Base-by-base conservation (phyloP, 1,284 basidiomycete species). In the Porodaedalea pini region DNA sequence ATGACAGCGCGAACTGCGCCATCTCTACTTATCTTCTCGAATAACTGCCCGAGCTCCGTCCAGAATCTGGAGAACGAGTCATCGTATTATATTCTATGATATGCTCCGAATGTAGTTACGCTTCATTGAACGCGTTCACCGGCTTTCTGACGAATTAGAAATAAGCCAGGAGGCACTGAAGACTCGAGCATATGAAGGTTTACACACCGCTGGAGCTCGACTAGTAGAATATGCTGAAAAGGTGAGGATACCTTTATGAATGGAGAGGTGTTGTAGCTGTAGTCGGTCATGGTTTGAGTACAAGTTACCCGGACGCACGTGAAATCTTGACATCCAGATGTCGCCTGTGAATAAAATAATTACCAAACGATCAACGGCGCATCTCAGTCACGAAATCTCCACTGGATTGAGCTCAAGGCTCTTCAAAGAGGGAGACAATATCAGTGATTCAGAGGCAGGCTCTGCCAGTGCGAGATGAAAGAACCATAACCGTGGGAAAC, bases 121-220 rank as follows among this genome's bases (percentile, higher is more conserved):
- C 77, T 57, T 79, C 75, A 50, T 78, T 75, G 69, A 92, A 90
- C 0, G 90, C 88, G 66, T 93, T 93, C 19, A 91, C 85, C 0
- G 90, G 90, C 1, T 73, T 70, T 50, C 89, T 90, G 63, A n/a
- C 15, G n/a, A 34, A 3, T 15, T 17, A 31, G 19, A 8, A 27
- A 52, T 5, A 54, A 11, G 31, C n/a, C 10, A 25, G 31, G n/a
- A 5, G 2, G n/a, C 0, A 2, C 1, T 37, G 27, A 15, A 25
- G 17, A 13, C 34, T 23, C 40, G 37, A 2, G 31, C 5, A 15
- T 8, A 15, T 40, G 21, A 21, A 29, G 5, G 27, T n/a, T 4
- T 31, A 17, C 74, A n/a, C 58, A 82, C 82, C 79, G 70, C 4
- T 75, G 67, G 13, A 85, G 74, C 61, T 85, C 77, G n/a, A 84